Conservation (phyloP, 352 stramenopile species). For the Phytophthora fragariaefolia region DNA sequence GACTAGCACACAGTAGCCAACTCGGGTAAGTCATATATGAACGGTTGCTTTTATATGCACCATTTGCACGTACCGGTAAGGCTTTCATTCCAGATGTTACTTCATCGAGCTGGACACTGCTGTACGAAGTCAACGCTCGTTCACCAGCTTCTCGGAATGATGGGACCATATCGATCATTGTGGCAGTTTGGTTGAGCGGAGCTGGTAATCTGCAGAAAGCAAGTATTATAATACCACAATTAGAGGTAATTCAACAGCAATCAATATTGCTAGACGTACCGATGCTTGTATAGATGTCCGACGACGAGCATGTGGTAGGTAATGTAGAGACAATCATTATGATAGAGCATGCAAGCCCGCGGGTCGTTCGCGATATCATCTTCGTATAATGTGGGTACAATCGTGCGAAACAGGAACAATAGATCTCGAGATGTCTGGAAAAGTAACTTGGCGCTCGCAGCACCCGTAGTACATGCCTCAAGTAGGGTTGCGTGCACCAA, state of each 20-base stretch:
- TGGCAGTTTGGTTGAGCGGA: slow-evolving; percentile 63
- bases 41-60: not conserved
- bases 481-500: slow-evolving; percentile 69
- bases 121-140: slow-evolving; percentile 55
- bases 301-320: slow-evolving; percentile 83
- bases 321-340: slow-evolving; percentile 89
- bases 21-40: no score
- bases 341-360: slow-evolving; percentile 76
- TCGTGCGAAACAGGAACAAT: slow-evolving; percentile 72
- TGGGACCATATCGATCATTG: slow-evolving; percentile 86
- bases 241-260: not conserved
- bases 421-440: slow-evolving; percentile 84
- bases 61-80: slow-evolving; percentile 48
- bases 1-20: slow-evolving; percentile 28
- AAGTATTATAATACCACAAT: not conserved
- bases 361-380: slow-evolving; percentile 71
- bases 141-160: slow-evolving; percentile 69
- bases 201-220: slow-evolving; percentile 47
- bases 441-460: slow-evolving; percentile 57
- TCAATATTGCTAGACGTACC: slow-evolving; percentile 45
- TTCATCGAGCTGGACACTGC: slow-evolving; percentile 50
- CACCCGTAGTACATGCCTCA: slow-evolving; percentile 57
- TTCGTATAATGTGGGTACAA: slow-evolving; percentile 74
- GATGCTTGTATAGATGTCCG: slow-evolving; percentile 74
- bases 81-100: slow-evolving; percentile 42